Evolutionary conservation across 305 asterid genomes (phyloP), one percentile per base, ranked within the genome.

Genomic region (Ruellia speciosa): DNA sequence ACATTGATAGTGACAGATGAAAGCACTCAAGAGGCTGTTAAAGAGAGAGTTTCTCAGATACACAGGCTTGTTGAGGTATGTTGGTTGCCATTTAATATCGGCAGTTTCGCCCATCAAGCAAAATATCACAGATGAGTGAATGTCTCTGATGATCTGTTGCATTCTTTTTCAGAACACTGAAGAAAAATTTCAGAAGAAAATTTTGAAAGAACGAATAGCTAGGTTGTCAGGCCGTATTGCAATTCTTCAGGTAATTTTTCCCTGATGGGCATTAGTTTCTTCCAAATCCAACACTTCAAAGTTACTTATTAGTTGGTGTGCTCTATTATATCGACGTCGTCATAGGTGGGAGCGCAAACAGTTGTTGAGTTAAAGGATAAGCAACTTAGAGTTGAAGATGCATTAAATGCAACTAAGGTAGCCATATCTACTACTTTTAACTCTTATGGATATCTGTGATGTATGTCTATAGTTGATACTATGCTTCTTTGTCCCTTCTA

Each of bases 381-480:
- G 73, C 95, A 83, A 49, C 74, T 88, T 16, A 81, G 86, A 73
- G 81, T 75, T 65, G 95, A 88, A 73, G 96, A 88, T 70, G 95
- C 95, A 47, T 70, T 88, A 50, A 85, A 85, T 79, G 96, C 95
- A 67, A 79, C 96, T 15, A 81, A 84, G 96, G 96, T 88, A 67
- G 69, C 62, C 41, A 37, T 71, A 6, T n/a, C 24, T 52, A 43
- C 8, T 54, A 18, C 34, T 63, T 28, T 48, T 40, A 43, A 4
- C 13, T 17, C 19, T 34, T 37, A 35, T 61, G 39, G 19, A 54
- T 65, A 24, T 41, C 15, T 20, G 14, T 56, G 50, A 48, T 14
- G 9, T 24, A 6, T 18, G 16, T 17, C 8, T 14, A 18, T 15
- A 28, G 18, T 24, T 24, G 2, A 24, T 24, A 24, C 31, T 58